Evolutionary conservation across 257 asterid genomes (phyloP), one percentile per base, ranked within the genome.

Genomic region (Solanum tacnaense): DNA sequence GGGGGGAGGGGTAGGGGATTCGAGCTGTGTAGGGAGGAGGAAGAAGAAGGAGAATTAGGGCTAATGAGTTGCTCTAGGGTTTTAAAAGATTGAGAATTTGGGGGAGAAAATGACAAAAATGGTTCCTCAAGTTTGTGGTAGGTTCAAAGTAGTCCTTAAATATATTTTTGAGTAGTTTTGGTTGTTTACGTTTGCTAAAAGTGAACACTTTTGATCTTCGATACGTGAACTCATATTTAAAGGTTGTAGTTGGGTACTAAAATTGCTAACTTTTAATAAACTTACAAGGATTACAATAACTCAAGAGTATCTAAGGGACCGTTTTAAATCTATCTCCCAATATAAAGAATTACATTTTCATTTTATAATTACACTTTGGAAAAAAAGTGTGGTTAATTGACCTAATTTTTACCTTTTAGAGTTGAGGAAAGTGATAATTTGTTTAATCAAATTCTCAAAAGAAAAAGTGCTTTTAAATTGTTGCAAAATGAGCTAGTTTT

Each of bases 41-140:
- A 44, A 38, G 39, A 16, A 41, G 83, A 9, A 67, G 35, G 73
- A 67, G 32, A 32, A 60, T 79, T 90, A 89, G 92, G 93, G 93
- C 86, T 84, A 35, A 52, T 9, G 49, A 13, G 23, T 1, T 5
- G 9, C 4, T 78, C 7, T n/a, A 74, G 20, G 83, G 81, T 9
- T 27, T 20, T 20, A 2, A 18, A 23, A 75, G 18, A 74, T 46
- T 75, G 20, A 75, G 25, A 35, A 49, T 73, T 73, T 31, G 7
- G 15, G 16, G 3, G 29, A 16, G 29, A 4, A 71, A 18, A 73
- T 73, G 29, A 31, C 6, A 71, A 31, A 71, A 31, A 71, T 31
- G n/a, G 39, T 71, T 15, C 78, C 36, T 71, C 23, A 71, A 31
- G 41, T 71, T 70, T 70, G 36, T 7, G 21, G 12, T 71, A 67